Base-by-base conservation (phyloP, 768 basidiomycete species). In the Lactarius pseudohatsudake region DNA sequence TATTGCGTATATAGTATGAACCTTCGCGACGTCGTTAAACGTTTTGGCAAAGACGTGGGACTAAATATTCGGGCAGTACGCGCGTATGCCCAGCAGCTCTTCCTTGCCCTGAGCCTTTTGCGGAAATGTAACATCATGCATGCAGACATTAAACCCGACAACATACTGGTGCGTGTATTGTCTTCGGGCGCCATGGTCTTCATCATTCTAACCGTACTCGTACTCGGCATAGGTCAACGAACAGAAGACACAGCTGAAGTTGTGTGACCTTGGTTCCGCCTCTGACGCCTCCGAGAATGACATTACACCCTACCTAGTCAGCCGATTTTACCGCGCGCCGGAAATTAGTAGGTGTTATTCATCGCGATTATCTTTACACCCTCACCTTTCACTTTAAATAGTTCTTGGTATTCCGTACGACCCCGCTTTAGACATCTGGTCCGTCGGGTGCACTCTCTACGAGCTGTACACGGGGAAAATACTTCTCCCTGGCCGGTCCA, bases 91-190 rank as follows among this genome's bases (percentile, higher is more conserved):
- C 93, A 96, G 71, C 97, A 99, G 74, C 86, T 99, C 61, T 96
- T 98, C 78, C 83, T 98, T 61, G 85, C 93, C 20, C 76, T 98
- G 69, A 85, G 90, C 70, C 80, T 96, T 62, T 80, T 98, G 74
- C 86, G 87, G 70, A 98, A 98, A 78, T 84, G 87, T 66, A 94
- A 91, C 70, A 87, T 98, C 66, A 97, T 98, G 86, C 97, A 99
- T 73, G 97, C 97, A 8, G 97, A 99, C 74, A 92, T 99, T 75
- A 98, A 98, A 77, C 97, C 97, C 22, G 97, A 98, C 76, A 98
- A 98, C 75, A 96, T 99, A 53, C 76, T 98, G 73, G 96, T 95
- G 69, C 38, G 88, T 83, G 41, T 57, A 20, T 65, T 61, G 36
- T 61, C 26, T 8, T 22, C 54, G 32, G 15, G 15, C 28, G 16